Evolutionary conservation across 495 filamentous ascomycete genomes (phyloP).

Genomic region (Podospora comata): DNA sequence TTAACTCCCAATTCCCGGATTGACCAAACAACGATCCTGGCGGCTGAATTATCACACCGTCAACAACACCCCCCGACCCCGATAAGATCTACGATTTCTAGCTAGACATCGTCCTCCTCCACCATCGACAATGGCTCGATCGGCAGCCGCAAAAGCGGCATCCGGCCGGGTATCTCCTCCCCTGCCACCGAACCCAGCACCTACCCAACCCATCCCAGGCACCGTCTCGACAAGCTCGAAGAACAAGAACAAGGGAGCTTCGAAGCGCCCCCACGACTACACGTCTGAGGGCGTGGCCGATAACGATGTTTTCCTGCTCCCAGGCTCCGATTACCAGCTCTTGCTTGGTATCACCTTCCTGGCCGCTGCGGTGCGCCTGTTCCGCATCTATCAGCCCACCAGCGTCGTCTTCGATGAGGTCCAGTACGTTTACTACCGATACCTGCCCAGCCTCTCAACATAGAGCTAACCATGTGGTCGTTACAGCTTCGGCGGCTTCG

Average conservation of each 20-base stretch:
- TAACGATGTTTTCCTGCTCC: constrained; percentile 71
- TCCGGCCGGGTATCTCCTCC: constrained; percentile 29
- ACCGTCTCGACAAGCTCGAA: constrained; percentile 18
- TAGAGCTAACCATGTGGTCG: constrained; percentile 1
- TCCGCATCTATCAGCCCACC: constrained; percentile 91
- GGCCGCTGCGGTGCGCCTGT: constrained; percentile 77
- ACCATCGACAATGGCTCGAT: constrained; percentile 40
- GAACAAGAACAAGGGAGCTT: constrained; percentile 29
- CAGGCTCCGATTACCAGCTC: constrained; percentile 75
- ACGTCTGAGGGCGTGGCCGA: constrained; percentile 64
- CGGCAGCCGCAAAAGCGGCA: constrained; percentile 41
- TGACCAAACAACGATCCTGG: background rate
- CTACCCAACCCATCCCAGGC: background rate
- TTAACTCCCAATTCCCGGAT: constrained; percentile 33
- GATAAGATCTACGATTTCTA: constrained; percentile 8
- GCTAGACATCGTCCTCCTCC: constrained; percentile 21
- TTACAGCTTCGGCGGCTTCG: constrained; percentile 90
- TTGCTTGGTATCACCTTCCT: constrained; percentile 69
- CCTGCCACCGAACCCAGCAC: constrained; percentile 15
- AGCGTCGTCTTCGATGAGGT: constrained; percentile 99
- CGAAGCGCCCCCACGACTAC: constrained; percentile 52
- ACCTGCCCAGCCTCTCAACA: background rate
- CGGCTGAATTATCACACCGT: constrained; percentile 6
- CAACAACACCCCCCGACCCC: constrained; percentile 8
- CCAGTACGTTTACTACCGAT: constrained; percentile 59